These are phyloP conservation scores for Solanum pennellii DNA, from an alignment of 257 asterid species.

Conservation along the genomic window DNA sequence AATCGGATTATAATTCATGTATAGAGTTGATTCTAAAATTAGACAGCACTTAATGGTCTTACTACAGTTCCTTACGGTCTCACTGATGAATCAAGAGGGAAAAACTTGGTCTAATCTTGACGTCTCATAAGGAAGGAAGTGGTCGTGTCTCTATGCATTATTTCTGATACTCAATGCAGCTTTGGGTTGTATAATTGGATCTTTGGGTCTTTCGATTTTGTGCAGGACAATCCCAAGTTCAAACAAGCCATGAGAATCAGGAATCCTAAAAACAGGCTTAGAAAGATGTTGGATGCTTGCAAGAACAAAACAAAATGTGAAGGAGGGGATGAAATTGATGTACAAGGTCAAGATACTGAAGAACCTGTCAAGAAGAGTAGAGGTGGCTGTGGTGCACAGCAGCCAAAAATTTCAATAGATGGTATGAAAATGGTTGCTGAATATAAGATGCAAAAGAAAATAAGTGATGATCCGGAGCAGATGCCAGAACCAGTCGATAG, in stretches of 20 bases:
- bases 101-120: background rate
- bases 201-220: background rate
- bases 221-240: constrained; percentile 71
- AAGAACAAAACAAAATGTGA: constrained; percentile 80
- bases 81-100: background rate
- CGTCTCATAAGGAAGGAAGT: background rate
- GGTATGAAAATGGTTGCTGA: constrained; percentile 99
- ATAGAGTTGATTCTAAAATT: background rate
- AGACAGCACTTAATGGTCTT: background rate
- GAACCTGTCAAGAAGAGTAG: constrained; percentile 64
- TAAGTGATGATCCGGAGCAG: constrained; percentile 80
- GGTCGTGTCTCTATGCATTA: background rate
- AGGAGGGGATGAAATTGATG: constrained; percentile 89
- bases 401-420: constrained; percentile 86
- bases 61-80: background rate
- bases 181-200: background rate
- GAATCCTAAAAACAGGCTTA: constrained; percentile 76
- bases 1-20: background rate
- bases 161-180: background rate
- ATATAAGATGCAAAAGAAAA: constrained; percentile 67
- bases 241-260: constrained; percentile 76
- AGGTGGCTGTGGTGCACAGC: constrained; percentile 99
- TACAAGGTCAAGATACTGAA: constrained; percentile 60
- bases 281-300: constrained; percentile 77
- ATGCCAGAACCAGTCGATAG: constrained; percentile 96